Evolutionary conservation across 176 grass and related monocot genomes (phyloP), one percentile per base, ranked within the genome.

Genomic region (Lolium multiflorum): DNA sequence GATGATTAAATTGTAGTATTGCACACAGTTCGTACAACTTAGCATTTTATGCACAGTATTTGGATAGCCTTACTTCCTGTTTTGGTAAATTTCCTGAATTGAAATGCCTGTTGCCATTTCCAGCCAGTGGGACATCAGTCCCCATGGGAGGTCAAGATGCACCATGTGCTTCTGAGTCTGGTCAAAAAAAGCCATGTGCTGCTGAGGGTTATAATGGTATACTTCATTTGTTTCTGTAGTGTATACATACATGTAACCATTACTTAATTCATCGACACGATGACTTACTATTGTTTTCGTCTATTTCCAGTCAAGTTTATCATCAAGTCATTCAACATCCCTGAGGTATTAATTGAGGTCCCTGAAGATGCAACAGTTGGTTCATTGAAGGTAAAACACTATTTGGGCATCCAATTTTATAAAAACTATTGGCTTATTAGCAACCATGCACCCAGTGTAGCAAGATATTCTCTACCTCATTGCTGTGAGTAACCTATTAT

Each of bases 271-370:
- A 55, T 70, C 3, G 46, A 84, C 28, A 56, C 31, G 43, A 78
- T 76, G 17, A 64, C 81, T 90, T 67, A 88, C 59, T 61, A 38
- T 48, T 78, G 11, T 77, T 75, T 71, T 57, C 38, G 38, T 91
- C 43, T 88, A 37, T 78, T 88, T 90, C 58, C 91, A 98, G 95
- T 95, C 85, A 98, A 94, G 83, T 71, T 98, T 66, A 85, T 85
- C 72, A 98, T 98, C 82, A 93, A 95, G 79, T 95, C 95, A 37
- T 93, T 98, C 78, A 92, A 83, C 68, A 86, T 98, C 39, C 95
- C 95, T 49, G 95, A 98, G 87, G 77, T 95, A 68, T 85, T 87
- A 74, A 88, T 98, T 79, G 89, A 95, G 65, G 83, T 98, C 70
- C 92, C 92, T 84, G 91, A 98, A 90, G 91, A 92, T 84, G 82